Evolutionary conservation across 2,329 filamentous ascomycete genomes (phyloP).

Genomic region (Diaporthe vexans): DNA sequence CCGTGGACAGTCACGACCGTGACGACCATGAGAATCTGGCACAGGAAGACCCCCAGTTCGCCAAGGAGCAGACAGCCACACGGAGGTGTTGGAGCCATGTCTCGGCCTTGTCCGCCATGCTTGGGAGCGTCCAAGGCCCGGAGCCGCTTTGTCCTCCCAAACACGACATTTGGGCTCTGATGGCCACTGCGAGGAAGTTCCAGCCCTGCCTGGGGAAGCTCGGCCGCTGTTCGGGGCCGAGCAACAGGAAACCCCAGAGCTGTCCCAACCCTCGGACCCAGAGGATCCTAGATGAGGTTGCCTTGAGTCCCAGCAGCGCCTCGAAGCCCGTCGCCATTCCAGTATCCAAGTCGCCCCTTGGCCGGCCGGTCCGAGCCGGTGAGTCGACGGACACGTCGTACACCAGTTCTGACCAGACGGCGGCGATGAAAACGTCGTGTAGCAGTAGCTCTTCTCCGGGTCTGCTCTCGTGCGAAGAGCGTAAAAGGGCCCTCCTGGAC

Average conservation of each 20-base stretch:
- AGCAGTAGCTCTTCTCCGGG: background rate
- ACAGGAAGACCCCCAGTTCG: background rate
- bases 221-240: background rate
- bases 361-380: background rate
- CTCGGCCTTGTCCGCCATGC: conserved; percentile 23
- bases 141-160: conserved; percentile 17
- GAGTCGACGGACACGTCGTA: conserved; percentile 29
- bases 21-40: background rate
- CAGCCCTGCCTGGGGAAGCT: conserved; percentile 18
- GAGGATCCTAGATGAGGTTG: conserved; percentile 10
- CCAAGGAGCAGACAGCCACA: conserved; percentile 6
- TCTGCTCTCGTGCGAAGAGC: conserved; percentile 25
- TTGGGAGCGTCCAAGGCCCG: background rate
- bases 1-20: background rate
- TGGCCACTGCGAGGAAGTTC: conserved; percentile 33
- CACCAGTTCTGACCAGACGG: background rate
- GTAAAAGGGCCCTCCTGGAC: conserved; percentile 37
- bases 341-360: background rate
- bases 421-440: conserved; percentile 9
- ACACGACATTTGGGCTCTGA: conserved; percentile 29
- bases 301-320: conserved; percentile 28
- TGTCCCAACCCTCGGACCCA: conserved; percentile 18
- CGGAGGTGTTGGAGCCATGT: conserved; percentile 14
- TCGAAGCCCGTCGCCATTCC: conserved; percentile 25
- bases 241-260: conserved; percentile 14